Percentiles rank a stretch among this genome's conserved stretches.
phyloP scores from a whole-genome alignment of 139 green algal genomes.

The Nannochloris sp. region DNA sequence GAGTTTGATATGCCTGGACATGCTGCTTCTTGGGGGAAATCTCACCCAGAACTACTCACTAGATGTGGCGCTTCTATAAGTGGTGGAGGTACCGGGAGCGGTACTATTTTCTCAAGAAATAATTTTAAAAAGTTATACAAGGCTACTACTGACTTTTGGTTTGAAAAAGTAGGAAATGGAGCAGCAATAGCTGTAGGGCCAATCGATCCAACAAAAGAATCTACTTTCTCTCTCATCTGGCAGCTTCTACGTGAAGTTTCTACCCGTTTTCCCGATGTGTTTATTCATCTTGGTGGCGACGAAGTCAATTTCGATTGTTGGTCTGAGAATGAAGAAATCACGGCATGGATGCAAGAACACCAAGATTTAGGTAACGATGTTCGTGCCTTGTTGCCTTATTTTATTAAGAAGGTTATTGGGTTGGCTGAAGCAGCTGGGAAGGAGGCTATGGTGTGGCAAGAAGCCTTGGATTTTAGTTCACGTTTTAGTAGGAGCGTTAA shows the following conservation, averaged over 20 bases:
- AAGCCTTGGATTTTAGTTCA: constrained; percentile 32
- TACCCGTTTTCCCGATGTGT: constrained; percentile 37
- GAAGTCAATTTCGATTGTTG: constrained; percentile 46
- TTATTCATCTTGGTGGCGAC: constrained; percentile 54
- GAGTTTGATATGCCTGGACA: constrained; percentile 58
- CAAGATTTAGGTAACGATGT: background rate
- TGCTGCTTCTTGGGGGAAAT: constrained; percentile 37
- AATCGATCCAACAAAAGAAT: constrained; percentile 30
- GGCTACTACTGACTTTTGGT: too few relatives aligned
- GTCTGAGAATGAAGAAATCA: background rate
- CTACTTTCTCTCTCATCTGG: constrained; percentile 30
- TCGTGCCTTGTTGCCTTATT: constrained; percentile 10
- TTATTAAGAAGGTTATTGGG: constrained; percentile 23
- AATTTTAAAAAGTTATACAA: too few relatives aligned
- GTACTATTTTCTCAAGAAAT: too few relatives aligned
- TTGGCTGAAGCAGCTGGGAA: constrained; percentile 16
- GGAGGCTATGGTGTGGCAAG: constrained; percentile 45
- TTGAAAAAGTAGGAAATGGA: too few relatives aligned
- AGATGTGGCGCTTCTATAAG: too few relatives aligned
- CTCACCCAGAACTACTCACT: constrained; percentile 31
- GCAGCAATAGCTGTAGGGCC: constrained; percentile 9
- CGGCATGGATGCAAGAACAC: background rate
- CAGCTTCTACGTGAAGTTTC: constrained; percentile 29
- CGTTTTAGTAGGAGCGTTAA: constrained; percentile 5
- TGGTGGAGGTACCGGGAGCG: too few relatives aligned